Evolutionary conservation across 1,139 yeast genomes (phyloP).

Genomic region (Geotrichum carabidarum): DNA sequence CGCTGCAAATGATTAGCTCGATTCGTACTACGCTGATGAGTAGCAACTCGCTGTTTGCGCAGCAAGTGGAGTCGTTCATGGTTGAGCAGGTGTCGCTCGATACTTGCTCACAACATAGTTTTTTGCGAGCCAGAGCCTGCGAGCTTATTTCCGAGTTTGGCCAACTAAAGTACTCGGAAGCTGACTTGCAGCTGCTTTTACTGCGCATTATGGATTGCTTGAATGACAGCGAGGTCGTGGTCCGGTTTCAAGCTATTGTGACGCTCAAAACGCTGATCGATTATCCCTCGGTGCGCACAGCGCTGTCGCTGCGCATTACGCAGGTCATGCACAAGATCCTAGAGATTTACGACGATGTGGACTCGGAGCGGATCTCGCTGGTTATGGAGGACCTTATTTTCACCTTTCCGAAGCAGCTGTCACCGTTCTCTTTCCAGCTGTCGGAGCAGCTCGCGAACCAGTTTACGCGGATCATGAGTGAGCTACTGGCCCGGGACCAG

Average conservation of each 20-base stretch:
- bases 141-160: constrained; percentile 61
- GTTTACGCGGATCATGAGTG: constrained; percentile 66
- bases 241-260: constrained; percentile 75
- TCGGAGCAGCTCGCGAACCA: constrained; percentile 77
- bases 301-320: constrained; percentile 61
- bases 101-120: constrained; percentile 61
- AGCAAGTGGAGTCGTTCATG: constrained; percentile 67
- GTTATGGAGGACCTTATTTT: constrained; percentile 97
- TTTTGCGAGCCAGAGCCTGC: constrained; percentile 77
- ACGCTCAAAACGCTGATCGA: constrained; percentile 75
- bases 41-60: constrained; percentile 53
- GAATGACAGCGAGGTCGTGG: constrained; percentile 56
- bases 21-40: constrained; percentile 55
- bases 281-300: constrained; percentile 59
- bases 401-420: constrained; percentile 75
- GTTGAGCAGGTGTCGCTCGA: constrained; percentile 64
- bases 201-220: constrained; percentile 64
- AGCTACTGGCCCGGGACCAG: constrained; percentile 42
- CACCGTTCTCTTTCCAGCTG: constrained; percentile 87
- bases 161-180: constrained; percentile 33
- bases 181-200: constrained; percentile 51
- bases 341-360: constrained; percentile 63
- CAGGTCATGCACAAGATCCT: constrained; percentile 78
- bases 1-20: constrained; percentile 70
- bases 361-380: constrained; percentile 77